phyloP scores from a whole-genome alignment of 2,329 filamentous ascomycete species.

The Acephala macrosclerotiorum region DNA sequence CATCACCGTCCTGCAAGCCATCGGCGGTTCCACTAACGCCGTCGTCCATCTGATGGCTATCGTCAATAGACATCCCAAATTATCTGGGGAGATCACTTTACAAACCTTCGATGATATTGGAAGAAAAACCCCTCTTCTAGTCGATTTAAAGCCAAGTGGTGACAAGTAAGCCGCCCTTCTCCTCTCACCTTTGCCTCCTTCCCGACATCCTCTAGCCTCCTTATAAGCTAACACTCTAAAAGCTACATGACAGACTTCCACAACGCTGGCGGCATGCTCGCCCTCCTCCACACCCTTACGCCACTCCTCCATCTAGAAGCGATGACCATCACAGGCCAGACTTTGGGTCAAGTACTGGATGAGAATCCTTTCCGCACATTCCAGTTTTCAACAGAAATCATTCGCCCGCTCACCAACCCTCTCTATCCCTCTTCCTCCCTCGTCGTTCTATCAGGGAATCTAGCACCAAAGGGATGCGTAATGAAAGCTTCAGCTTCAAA shows the following conservation, averaged over 20 bases:
- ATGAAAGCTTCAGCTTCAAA: slow-evolving; percentile 60
- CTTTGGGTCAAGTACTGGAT: slow-evolving; percentile 54
- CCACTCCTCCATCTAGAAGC: slow-evolving; percentile 55
- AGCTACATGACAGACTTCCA: slow-evolving; percentile 61
- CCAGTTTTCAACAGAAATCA: slow-evolving; percentile 50
- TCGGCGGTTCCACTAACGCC: slow-evolving; percentile 53
- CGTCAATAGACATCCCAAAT: slow-evolving; percentile 55
- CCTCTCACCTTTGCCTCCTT: too few species aligned
- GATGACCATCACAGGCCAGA: slow-evolving; percentile 54
- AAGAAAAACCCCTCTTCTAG: slow-evolving; percentile 52
- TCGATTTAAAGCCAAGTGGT: slow-evolving; percentile 60
- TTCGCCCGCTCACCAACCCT: slow-evolving; percentile 52
- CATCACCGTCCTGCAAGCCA: slow-evolving; percentile 52
- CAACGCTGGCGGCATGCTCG: slow-evolving; percentile 58
- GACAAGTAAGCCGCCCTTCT: slow-evolving; percentile 45
- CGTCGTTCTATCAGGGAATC: slow-evolving; percentile 54
- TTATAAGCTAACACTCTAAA: too few species aligned
- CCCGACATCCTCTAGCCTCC: too few species aligned
- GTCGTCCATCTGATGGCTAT: slow-evolving; percentile 54
- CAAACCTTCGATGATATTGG: slow-evolving; percentile 57
- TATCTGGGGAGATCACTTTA: slow-evolving; percentile 53
- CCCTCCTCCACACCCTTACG: slow-evolving; percentile 53
- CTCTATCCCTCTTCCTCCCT: slow-evolving; percentile 54
- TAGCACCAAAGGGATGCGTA: slow-evolving; percentile 56
- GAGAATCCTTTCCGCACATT: slow-evolving; percentile 50